Evolutionary conservation across 2,329 filamentous ascomycete genomes (phyloP).

Genomic region (Aspergillus brunneoviolaceus): DNA sequence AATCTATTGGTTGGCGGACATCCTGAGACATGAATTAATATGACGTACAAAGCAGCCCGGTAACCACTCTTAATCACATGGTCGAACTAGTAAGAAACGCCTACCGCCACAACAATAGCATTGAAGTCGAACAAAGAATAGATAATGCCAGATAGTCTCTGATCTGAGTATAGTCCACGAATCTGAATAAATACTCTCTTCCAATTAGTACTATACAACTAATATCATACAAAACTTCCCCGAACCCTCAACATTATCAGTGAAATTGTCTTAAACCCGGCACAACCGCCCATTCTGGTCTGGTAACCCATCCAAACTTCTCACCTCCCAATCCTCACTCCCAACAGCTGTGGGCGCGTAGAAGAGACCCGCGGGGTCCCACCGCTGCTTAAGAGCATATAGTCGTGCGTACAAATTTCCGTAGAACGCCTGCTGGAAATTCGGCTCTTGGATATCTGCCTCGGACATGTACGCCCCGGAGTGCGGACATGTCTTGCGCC

Average conservation of each 20-base stretch:
- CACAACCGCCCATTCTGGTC: conserved; percentile 46
- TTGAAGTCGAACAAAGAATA: no score
- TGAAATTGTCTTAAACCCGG: neutral
- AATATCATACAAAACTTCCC: no score
- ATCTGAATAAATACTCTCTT: no score
- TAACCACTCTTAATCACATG: no score
- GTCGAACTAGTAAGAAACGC: no score
- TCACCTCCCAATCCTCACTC: conserved; percentile 52
- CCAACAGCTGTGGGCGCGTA: conserved; percentile 54
- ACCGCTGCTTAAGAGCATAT: conserved; percentile 50
- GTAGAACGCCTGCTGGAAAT: conserved; percentile 34
- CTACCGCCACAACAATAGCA: no score
- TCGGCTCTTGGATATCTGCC: conserved; percentile 45
- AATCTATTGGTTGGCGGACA: no score
- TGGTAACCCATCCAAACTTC: conserved; percentile 29
- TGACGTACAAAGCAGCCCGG: no score
- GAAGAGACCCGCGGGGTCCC: conserved; percentile 52
- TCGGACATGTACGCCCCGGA: conserved; percentile 47
- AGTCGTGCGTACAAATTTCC: conserved; percentile 29
- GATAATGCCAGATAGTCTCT: no score
- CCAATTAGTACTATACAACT: no score
- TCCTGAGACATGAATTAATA: no score
- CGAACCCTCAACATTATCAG: fast-evolving
- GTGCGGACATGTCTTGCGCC: conserved; percentile 27
- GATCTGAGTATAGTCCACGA: no score